Evolutionary conservation across 148 eudicot species (phyloP), one percentile per base, ranked within the genome.

Genomic region (Silene latifolia): DNA sequence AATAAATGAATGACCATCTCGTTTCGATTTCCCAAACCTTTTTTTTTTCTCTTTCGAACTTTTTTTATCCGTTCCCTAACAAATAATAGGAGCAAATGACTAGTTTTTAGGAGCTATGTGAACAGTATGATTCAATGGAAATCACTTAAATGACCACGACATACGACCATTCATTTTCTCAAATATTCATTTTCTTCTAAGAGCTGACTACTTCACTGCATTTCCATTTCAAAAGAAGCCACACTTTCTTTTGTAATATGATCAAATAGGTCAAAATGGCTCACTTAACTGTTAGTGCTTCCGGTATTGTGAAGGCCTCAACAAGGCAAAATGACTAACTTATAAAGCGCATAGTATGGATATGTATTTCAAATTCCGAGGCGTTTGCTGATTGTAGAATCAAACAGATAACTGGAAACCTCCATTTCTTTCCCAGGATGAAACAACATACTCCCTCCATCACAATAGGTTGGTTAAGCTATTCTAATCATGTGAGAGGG

Each of bases 1-100:
- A 74, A 92, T 87, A 63, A 90, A 90, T 35, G 98, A 93, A 80
- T 80, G 88, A 4, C 75, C 78, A 57, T 91, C 97, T 25, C 90
- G 90, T 71, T 81, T 88, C 44, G 6, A 39, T 39, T 39, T 39
- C 0, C 44, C 44, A 39, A 6, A 8, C 12, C 90, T 81, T 69
- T 86, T 94, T 84, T 86, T 84, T 80, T 84, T 92, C 82, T 92
- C 98, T 81, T 88, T 90, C 18, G 85, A 20, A 35, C 74, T 85
- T 80, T 83, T 90, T 88, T 87, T 86, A 80, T 89, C 97, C 7
- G 85, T 66, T 73, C 83, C 97, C 97, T 94, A 46, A 73, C 7
- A 11, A 51, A 23, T 39, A 25, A 71, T 21, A 59, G 39, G 47
- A 58, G 10, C 61, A 67, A 17, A 32, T 14, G 7, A 19, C 53